Conservation (phyloP, 495 filamentous ascomycete species). For the Lasiosphaeria hispida region DNA sequence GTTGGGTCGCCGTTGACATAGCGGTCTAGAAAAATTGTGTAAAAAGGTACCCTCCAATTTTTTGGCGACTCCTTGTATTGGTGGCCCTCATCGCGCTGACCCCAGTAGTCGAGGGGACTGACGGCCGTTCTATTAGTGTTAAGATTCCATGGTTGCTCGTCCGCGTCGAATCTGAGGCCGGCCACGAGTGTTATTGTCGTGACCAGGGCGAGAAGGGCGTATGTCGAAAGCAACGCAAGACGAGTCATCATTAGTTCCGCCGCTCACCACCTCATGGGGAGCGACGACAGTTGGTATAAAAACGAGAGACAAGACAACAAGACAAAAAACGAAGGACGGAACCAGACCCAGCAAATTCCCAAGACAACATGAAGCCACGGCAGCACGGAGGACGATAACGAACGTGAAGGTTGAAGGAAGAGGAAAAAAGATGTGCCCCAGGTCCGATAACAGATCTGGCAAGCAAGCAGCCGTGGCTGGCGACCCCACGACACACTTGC, state of each 20-base stretch:
- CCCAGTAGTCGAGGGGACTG: conserved; percentile 60
- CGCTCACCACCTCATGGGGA: conserved; percentile 36
- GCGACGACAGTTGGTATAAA: conserved; percentile 23
- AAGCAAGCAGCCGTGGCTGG: conserved; percentile 17
- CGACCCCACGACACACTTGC: conserved; percentile 19
- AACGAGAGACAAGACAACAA: conserved; percentile 28
- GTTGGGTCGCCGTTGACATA: conserved; percentile 70
- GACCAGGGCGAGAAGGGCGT: conserved; percentile 27
- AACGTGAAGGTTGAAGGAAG: conserved; percentile 21
- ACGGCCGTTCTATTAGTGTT: conserved; percentile 61
- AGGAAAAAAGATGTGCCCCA: conserved; percentile 22
- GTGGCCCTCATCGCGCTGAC: conserved; percentile 54
- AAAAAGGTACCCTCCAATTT: conserved; percentile 73
- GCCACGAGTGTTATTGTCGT: conserved; percentile 27
- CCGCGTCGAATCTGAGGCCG: conserved; percentile 56
- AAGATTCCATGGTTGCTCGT: conserved; percentile 56
- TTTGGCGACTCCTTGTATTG: conserved; percentile 56
- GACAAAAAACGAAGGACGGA: conserved; percentile 20
- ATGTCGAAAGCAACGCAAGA: conserved; percentile 30
- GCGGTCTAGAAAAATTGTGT: conserved; percentile 67
- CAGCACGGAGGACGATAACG: conserved; percentile 23
- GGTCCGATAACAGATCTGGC: conserved; percentile 14
- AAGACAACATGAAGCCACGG: conserved; percentile 21
- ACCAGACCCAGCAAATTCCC: conserved; percentile 19
- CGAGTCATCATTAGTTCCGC: conserved; percentile 29